Evolutionary conservation across 1,284 basidiomycete genomes (phyloP).

Genomic region (Irpex sp.): DNA sequence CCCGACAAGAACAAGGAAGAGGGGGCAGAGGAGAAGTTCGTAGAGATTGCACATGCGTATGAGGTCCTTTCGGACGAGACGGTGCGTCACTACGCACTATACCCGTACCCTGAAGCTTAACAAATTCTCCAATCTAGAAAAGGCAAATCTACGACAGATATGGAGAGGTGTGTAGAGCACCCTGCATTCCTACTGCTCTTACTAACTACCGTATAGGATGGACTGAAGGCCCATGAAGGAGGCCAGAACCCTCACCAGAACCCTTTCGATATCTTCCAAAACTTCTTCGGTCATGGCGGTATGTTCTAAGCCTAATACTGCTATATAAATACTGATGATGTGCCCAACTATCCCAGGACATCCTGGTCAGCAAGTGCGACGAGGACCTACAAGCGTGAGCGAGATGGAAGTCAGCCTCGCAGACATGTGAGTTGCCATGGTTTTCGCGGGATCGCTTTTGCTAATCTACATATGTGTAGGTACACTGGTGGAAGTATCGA

Average conservation of each 20-base stretch:
- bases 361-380: slow-evolving; percentile 60
- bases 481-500: slow-evolving; percentile 80
- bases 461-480: slow-evolving; percentile 26
- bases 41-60: slow-evolving; percentile 89
- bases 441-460: neutral
- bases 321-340: neutral
- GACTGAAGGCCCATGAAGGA: slow-evolving; percentile 81
- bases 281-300: slow-evolving; percentile 83
- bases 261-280: slow-evolving; percentile 91
- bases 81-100: slow-evolving; percentile 35
- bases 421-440: slow-evolving; percentile 59
- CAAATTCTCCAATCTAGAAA: slow-evolving; percentile 47
- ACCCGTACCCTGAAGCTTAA: neutral
- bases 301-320: slow-evolving; percentile 20
- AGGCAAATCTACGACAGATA: slow-evolving; percentile 87
- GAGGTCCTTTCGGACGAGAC: slow-evolving; percentile 82
- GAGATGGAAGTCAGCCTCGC: slow-evolving; percentile 85
- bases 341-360: slow-evolving; percentile 20
- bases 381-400: slow-evolving; percentile 77
- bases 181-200: neutral
- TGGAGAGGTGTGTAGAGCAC: slow-evolving; percentile 63
- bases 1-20: slow-evolving; percentile 92
- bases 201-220: slow-evolving; percentile 49
- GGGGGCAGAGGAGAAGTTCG: slow-evolving; percentile 79
- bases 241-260: slow-evolving; percentile 67